Evolutionary conservation across 1,284 basidiomycete species (phyloP).

Genomic region (Cryptococcus sp.): DNA sequence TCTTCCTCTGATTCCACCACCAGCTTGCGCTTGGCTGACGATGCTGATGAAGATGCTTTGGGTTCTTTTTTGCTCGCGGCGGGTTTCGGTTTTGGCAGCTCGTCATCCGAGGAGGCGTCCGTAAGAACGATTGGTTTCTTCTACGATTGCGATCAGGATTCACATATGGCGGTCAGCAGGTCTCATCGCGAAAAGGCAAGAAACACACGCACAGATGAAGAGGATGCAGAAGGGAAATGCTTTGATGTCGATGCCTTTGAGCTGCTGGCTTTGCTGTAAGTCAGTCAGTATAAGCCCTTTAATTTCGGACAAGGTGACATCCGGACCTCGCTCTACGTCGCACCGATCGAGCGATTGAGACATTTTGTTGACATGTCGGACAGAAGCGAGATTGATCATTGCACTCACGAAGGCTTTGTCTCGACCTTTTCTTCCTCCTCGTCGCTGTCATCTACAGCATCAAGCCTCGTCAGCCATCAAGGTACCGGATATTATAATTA

Average conservation of each 20-base stretch:
- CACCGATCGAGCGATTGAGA: no score
- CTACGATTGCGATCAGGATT: not conserved
- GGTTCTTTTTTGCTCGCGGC: slow-evolving; percentile 7
- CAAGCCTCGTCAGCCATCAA: not conserved
- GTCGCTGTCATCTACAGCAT: slow-evolving; percentile 40
- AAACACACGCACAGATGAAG: slow-evolving; percentile 16
- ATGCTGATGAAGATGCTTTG: slow-evolving; percentile 1
- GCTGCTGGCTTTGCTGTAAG: not conserved
- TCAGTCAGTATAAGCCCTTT: no score
- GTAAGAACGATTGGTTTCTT: slow-evolving; percentile 18
- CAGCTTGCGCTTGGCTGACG: slow-evolving; percentile 22
- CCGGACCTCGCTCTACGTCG: no score
- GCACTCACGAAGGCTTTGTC: slow-evolving; percentile 22
- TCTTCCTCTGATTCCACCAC: slow-evolving; percentile 11
- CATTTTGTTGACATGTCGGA: not conserved
- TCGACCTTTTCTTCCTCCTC: slow-evolving; percentile 33
- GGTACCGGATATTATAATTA: no score
- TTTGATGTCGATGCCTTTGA: slow-evolving; percentile 31
- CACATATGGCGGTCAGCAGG: not conserved
- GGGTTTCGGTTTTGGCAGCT: slow-evolving; percentile 7
- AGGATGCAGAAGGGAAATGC: slow-evolving; percentile 30
- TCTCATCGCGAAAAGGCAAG: not conserved
- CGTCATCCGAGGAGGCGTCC: slow-evolving; percentile 9
- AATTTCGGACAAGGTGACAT: no score
- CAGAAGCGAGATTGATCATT: no score